Evolutionary conservation across 192 early-diverging fungal genomes (phyloP), one percentile per base, ranked within the genome.

Genomic region (Chytriomyces confervae): DNA sequence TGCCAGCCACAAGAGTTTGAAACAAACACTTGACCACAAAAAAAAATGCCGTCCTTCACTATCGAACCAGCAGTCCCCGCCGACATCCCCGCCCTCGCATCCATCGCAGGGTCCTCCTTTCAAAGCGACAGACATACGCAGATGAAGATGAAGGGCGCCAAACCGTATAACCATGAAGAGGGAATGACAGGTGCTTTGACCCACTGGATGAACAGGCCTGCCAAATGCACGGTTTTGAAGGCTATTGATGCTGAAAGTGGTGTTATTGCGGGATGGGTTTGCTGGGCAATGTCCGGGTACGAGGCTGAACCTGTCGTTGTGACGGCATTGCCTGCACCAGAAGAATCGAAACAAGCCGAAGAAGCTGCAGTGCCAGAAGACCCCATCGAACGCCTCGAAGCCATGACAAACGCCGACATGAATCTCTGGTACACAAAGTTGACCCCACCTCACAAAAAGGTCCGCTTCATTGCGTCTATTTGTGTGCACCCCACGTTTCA

Each of bases 131-230:
- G n/a, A n/a, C n/a, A n/a, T n/a, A n/a, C n/a, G n/a, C n/a, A n/a
- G n/a, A n/a, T n/a, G n/a, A n/a, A n/a, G n/a, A n/a, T n/a, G n/a
- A n/a, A n/a, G n/a, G n/a, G n/a, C n/a, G n/a, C n/a, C n/a, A n/a
- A n/a, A n/a, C n/a, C n/a, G n/a, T n/a, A n/a, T n/a, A n/a, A n/a
- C n/a, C n/a, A n/a, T n/a, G n/a, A n/a, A n/a, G n/a, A n/a, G n/a
- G n/a, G n/a, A n/a, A n/a, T n/a, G n/a, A n/a, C n/a, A n/a, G n/a
- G n/a, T n/a, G n/a, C n/a, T n/a, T n/a, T n/a, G n/a, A n/a, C n/a
- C n/a, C n/a, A n/a, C n/a, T n/a, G 53, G 53, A 57, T 57, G 53
- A 57, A 57, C 53, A 57, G 53, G n/a, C n/a, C n/a, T n/a, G n/a
- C n/a, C n/a, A n/a, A n/a, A n/a, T n/a, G n/a, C n/a, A n/a, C n/a